Conservation (phyloP, 108 stramenopile species). For the Fistulifera pelliculosa region DNA sequence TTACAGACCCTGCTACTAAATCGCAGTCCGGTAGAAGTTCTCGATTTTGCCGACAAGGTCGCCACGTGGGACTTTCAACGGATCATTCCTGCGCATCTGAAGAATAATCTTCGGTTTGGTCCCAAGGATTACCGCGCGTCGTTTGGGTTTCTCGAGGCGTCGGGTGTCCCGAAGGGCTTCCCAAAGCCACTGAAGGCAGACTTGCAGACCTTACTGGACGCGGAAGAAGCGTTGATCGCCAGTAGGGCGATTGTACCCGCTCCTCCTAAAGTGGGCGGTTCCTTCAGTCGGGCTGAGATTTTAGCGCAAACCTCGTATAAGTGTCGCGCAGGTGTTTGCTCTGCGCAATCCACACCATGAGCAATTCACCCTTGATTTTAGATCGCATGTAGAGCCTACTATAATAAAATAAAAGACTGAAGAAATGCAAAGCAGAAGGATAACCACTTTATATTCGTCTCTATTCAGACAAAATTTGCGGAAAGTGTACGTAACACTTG, state of each 20-base stretch:
- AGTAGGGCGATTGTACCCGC: conserved; percentile 64
- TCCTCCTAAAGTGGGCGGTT: conserved; percentile 67
- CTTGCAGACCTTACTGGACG: conserved; percentile 65
- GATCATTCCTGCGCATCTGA: conserved; percentile 87
- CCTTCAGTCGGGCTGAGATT: conserved; percentile 59
- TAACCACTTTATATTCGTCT: too few species aligned
- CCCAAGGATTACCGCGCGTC: conserved; percentile 79
- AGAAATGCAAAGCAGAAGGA: too few species aligned
- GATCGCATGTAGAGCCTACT: too few species aligned
- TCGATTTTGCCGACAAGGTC: conserved; percentile 83
- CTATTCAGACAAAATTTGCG: too few species aligned
- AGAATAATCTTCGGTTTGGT: conserved; percentile 72
- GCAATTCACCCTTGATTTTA: too few species aligned
- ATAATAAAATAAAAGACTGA: too few species aligned
- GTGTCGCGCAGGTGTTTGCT: conserved; percentile 52
- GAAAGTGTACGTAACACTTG: too few species aligned
- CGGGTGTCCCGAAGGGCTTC: conserved; percentile 58
- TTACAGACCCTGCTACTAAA: conserved; percentile 86
- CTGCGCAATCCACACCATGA: conserved; percentile 25
- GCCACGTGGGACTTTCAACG: conserved; percentile 71
- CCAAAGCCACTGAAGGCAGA: conserved; percentile 80
- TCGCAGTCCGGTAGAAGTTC: conserved; percentile 70
- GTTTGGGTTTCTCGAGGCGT: conserved; percentile 77
- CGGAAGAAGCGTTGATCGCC: conserved; percentile 64
- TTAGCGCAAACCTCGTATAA: conserved; percentile 56